Evolutionary conservation across 2,329 filamentous ascomycete genomes (phyloP).

Genomic region (Graphium sp.): DNA sequence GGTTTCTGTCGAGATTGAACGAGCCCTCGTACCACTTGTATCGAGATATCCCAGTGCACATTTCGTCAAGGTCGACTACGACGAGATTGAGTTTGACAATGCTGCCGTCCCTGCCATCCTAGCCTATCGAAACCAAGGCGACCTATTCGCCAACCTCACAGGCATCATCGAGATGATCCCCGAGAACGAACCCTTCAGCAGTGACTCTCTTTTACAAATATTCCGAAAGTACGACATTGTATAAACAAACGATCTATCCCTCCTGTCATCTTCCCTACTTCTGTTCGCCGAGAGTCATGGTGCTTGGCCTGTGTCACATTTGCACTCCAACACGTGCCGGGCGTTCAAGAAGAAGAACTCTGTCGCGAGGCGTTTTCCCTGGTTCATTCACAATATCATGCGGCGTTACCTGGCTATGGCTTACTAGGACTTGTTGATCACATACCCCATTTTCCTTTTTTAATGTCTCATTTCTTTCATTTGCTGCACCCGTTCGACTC

Average conservation of each 20-base stretch:
- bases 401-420: too few species aligned
- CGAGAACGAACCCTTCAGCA: conserved; percentile 42
- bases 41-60: conserved; percentile 52
- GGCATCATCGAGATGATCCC: conserved; percentile 79
- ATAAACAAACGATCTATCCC: conserved; percentile 13
- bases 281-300: background rate
- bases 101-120: conserved; percentile 76
- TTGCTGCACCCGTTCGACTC: too few species aligned
- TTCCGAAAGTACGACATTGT: conserved; percentile 35
- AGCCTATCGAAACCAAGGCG: conserved; percentile 73
- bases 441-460: too few species aligned
- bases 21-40: conserved; percentile 61
- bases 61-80: conserved; percentile 82
- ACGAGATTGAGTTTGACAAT: conserved; percentile 87
- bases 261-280: conserved; percentile 2
- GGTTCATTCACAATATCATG: too few species aligned
- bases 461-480: too few species aligned
- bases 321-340: too few species aligned
- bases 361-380: too few species aligned
- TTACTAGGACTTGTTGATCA: too few species aligned
- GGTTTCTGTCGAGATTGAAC: conserved; percentile 64
- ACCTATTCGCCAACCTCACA: conserved; percentile 79
- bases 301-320: too few species aligned
- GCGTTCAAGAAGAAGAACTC: too few species aligned
- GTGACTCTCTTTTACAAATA: conserved; percentile 31